A percentile compares a stretch with the other conserved stretches of the same genome.
These are phyloP conservation scores for Aureobasidium musti DNA, from an alignment of 2,329 filamentous ascomycete species.

Conservation along the genomic window DNA sequence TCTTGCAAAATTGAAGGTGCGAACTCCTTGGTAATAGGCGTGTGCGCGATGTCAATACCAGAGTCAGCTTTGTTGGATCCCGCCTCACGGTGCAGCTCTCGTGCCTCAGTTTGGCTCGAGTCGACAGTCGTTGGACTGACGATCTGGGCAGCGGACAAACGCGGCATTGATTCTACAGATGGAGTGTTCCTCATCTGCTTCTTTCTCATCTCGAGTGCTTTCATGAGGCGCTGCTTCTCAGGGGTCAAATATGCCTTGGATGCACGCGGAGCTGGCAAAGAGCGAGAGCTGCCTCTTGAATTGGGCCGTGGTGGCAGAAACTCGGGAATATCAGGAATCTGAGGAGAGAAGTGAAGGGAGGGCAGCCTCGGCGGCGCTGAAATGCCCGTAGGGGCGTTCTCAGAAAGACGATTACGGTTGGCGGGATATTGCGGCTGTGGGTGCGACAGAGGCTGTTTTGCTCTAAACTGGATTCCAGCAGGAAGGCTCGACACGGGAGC, in stretches of 20 bases:
- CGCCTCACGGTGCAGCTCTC: neutral
- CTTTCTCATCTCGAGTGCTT: constrained; percentile 86
- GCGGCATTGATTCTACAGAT: constrained; percentile 9
- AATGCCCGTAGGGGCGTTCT: neutral
- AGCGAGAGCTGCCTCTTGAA: constrained; percentile 39
- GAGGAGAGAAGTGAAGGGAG: constrained; percentile 41
- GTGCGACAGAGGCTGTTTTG: constrained; percentile 15
- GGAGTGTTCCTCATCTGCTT: constrained; percentile 62
- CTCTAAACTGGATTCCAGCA: constrained; percentile 65
- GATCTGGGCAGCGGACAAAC: neutral
- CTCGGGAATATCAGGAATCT: constrained; percentile 41
- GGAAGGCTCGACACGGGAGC: constrained; percentile 74
- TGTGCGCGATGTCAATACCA: constrained; percentile 12
- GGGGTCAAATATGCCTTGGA: constrained; percentile 62
- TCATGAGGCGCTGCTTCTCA: constrained; percentile 91
- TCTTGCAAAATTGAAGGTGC: neutral
- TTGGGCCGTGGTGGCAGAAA: constrained; percentile 39
- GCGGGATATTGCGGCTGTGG: constrained; percentile 6
- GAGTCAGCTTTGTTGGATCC: constrained; percentile 24
- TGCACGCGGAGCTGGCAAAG: constrained; percentile 17
- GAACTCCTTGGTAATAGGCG: neutral
- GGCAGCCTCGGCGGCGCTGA: constrained; percentile 16
- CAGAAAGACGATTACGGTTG: neutral
- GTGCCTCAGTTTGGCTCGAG: neutral
- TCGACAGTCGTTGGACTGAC: constrained; percentile 26